Conservation (phyloP, 441 rosid species). For the Isatis lusitanica region DNA sequence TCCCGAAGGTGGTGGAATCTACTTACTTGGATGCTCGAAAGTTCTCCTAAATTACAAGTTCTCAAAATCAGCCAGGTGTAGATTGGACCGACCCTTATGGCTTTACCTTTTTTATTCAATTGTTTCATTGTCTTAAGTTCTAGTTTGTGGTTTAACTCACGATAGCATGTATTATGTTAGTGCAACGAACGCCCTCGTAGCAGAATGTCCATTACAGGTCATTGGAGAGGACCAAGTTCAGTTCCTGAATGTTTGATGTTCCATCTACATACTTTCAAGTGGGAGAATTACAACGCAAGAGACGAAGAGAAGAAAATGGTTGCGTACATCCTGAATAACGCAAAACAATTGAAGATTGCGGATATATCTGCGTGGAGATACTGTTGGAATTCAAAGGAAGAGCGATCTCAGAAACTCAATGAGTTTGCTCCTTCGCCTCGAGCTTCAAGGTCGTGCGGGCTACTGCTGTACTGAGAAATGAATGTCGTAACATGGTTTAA, state of each 20-base stretch:
- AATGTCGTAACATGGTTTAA: neutral
- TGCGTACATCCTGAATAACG: neutral
- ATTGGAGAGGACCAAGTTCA: neutral
- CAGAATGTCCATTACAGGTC: neutral
- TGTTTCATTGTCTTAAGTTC: neutral
- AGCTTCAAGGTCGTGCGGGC: constrained; percentile 9
- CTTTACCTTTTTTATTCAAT: neutral
- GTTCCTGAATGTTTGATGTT: constrained; percentile 17
- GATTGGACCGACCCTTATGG: neutral
- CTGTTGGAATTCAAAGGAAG: neutral
- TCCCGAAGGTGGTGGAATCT: constrained; percentile 4
- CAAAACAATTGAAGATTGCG: neutral
- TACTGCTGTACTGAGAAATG: neutral
- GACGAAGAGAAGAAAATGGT: neutral
- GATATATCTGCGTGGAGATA: neutral
- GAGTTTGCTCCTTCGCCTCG: neutral
- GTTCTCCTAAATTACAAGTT: constrained; percentile 14
- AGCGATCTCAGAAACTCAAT: neutral
- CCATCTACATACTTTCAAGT: constrained; percentile 3
- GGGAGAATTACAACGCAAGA: neutral
- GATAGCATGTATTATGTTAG: neutral
- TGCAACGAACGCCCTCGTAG: neutral
- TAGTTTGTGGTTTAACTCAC: neutral
- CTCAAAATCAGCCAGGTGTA: neutral
- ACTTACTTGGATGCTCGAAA: constrained; percentile 5